These are phyloP conservation scores for Phaffomyces opuntiae DNA, from an alignment of 805 yeast genomes.

Conservation along the genomic window DNA sequence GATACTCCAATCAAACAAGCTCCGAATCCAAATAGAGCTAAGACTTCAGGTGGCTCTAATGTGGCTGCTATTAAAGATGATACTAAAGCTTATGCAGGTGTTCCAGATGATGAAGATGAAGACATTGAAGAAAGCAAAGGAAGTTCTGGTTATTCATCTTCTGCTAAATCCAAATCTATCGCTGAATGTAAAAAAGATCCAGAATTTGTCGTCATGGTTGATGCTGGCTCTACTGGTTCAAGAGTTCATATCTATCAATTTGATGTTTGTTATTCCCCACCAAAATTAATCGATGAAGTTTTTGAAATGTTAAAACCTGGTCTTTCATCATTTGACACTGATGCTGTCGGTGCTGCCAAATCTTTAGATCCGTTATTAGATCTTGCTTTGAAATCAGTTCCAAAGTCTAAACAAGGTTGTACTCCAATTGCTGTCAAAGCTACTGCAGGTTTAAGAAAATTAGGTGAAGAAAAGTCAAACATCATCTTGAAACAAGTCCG, in stretches of 20 bases:
- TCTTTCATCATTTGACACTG: conserved; percentile 75
- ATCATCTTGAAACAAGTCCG: conserved; percentile 74
- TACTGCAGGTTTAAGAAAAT: conserved; percentile 88
- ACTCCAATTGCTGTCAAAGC: conserved; percentile 97
- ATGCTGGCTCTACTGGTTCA: conserved; percentile 97
- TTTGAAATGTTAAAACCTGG: conserved; percentile 93
- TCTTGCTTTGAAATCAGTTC: conserved; percentile 70
- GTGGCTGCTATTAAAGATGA: conserved; percentile 23
- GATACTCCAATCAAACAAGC: conserved; percentile 24
- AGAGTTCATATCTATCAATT: conserved; percentile 92
- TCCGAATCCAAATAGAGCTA: conserved; percentile 19
- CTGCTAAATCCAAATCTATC: conserved; percentile 3
- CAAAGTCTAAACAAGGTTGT: conserved; percentile 64
- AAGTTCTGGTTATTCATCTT: conserved; percentile 3
- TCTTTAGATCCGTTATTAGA: conserved; percentile 80
- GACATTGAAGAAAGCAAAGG: not conserved
- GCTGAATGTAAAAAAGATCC: conserved; percentile 35
- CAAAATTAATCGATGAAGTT: conserved; percentile 68
- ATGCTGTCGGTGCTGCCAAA: conserved; percentile 79
- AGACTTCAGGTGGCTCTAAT: conserved; percentile 3
- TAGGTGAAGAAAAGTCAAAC: conserved; percentile 69
- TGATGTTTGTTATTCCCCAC: conserved; percentile 80
- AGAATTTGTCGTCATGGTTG: conserved; percentile 87
- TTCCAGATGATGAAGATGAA: conserved; percentile 15
- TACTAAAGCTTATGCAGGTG: conserved; percentile 22